Evolutionary conservation across 306 rosid species (phyloP).

Genomic region (Medicago lupulina): DNA sequence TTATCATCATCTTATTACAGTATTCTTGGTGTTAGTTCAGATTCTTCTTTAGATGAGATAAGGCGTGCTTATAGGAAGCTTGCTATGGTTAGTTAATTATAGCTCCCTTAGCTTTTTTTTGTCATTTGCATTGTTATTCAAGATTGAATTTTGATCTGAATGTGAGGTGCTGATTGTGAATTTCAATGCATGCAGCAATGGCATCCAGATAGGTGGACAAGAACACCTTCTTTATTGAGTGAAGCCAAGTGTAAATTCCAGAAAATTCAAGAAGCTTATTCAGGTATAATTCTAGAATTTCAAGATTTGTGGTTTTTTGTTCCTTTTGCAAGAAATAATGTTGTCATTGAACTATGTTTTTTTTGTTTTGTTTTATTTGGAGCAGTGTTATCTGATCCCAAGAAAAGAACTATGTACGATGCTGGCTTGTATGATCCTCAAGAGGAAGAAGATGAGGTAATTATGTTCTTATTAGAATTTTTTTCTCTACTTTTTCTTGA

Average conservation of each 20-base stretch:
- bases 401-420: constrained; percentile 69
- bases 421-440: constrained; percentile 69
- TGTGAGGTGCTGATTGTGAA: background rate
- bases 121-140: background rate
- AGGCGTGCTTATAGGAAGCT: constrained; percentile 82
- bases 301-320: background rate
- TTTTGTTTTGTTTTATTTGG: constrained; percentile 22
- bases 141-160: background rate
- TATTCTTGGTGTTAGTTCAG: constrained; percentile 67
- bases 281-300: constrained; percentile 46
- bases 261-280: constrained; percentile 83
- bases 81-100: constrained; percentile 59
- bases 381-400: constrained; percentile 71
- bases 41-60: constrained; percentile 64
- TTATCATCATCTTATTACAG: constrained; percentile 53
- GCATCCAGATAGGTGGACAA: constrained; percentile 88
- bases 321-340: background rate
- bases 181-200: constrained; percentile 58
- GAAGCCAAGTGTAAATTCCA: constrained; percentile 77
- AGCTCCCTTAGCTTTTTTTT: background rate
- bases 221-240: constrained; percentile 58
- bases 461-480: constrained; percentile 8
- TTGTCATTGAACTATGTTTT: background rate
- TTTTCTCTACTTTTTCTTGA: background rate
- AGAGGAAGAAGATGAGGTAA: constrained; percentile 76